Conservation (phyloP, 345 rosid genomes). For the Acer campestre region DNA sequence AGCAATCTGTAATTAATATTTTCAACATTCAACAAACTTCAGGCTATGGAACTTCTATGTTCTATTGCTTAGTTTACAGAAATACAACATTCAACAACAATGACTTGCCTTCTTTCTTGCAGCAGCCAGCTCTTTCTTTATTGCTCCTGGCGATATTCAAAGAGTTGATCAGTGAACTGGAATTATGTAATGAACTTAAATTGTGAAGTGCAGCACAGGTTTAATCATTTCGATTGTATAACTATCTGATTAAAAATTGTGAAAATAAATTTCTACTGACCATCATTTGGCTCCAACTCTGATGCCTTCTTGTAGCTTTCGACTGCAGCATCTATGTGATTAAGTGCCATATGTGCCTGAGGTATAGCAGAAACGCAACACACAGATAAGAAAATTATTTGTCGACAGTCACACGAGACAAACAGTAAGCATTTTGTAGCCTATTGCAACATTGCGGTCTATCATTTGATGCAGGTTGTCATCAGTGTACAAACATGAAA, state of each 20-base stretch:
- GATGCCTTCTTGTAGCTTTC: constrained; percentile 92
- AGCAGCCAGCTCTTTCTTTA: constrained; percentile 36
- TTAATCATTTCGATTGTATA: background rate
- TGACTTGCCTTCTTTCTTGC: constrained; percentile 36
- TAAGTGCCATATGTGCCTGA: constrained; percentile 93
- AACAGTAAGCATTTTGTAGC: background rate
- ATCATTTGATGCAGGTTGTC: background rate
- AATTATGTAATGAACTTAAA: background rate
- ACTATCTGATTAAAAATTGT: background rate
- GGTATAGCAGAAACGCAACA: background rate
- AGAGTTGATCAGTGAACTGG: background rate
- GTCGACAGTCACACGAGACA: background rate
- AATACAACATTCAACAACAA: background rate
- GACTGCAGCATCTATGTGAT: constrained; percentile 85
- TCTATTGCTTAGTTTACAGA: background rate
- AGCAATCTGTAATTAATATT: constrained; percentile 29
- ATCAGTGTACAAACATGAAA: too few relatives aligned
- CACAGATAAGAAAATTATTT: background rate
- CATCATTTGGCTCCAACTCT: constrained; percentile 86
- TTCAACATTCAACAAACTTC: background rate
- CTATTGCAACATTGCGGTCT: background rate
- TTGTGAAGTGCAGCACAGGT: background rate
- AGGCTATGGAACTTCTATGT: background rate
- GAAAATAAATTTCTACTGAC: constrained; percentile 39
- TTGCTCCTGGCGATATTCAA: constrained; percentile 29